Evolutionary conservation across 1,284 basidiomycete genomes (phyloP).

Genomic region (Caloboletus inedulis): DNA sequence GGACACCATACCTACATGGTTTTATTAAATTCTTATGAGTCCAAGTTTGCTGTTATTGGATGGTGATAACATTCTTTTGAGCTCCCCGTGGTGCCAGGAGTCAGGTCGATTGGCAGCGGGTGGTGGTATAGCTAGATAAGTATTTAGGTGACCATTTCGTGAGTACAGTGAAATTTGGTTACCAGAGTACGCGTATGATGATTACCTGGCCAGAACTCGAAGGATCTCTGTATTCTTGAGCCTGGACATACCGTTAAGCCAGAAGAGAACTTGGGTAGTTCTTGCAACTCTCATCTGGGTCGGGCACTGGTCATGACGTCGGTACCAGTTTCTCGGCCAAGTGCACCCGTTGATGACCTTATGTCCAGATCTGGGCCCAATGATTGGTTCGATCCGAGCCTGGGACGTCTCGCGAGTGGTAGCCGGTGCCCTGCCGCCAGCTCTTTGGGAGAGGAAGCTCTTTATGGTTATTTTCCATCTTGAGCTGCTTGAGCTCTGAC

Average conservation of each 20-base stretch:
- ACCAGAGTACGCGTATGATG: too few relatives aligned
- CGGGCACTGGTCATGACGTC: too few relatives aligned
- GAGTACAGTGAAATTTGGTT: too few relatives aligned
- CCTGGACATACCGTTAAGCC: too few relatives aligned
- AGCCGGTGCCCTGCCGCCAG: not conserved
- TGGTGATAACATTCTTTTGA: not conserved
- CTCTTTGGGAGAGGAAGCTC: conserved; percentile 1
- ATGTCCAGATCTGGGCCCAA: too few relatives aligned
- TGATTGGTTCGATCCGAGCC: too few relatives aligned
- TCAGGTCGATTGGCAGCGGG: not conserved
- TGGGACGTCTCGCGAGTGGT: too few relatives aligned
- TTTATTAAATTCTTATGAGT: conserved; percentile 9
- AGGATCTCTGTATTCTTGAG: too few relatives aligned
- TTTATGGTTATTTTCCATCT: conserved; percentile 1
- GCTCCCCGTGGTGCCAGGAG: not conserved
- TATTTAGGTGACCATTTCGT: not conserved
- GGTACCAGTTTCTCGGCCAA: too few relatives aligned
- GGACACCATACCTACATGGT: not conserved
- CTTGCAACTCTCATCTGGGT: not conserved
- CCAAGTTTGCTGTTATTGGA: not conserved
- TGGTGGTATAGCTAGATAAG: not conserved
- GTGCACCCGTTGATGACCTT: too few relatives aligned
- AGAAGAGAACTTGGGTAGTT: too few relatives aligned
- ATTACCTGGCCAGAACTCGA: too few relatives aligned
- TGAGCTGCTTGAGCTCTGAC: not conserved